Evolutionary conservation across 2,329 filamentous ascomycete species (phyloP).

Genomic region (Pseudogymnoascus sp.): DNA sequence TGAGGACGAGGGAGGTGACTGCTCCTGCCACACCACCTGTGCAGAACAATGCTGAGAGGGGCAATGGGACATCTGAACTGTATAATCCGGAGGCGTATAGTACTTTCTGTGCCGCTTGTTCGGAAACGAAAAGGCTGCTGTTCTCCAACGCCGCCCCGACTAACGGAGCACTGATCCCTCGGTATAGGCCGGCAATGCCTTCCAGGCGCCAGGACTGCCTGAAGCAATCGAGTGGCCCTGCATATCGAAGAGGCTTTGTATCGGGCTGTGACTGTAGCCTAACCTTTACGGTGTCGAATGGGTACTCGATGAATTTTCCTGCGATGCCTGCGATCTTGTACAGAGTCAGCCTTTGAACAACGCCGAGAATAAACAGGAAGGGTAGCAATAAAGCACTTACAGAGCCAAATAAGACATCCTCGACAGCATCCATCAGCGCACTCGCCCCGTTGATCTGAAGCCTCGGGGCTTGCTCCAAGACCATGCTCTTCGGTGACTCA

Average conservation of each 20-base stretch:
- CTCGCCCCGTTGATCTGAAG: slow-evolving; percentile 5
- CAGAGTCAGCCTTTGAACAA: not conserved
- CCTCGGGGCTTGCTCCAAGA: slow-evolving; percentile 9
- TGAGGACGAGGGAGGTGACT: slow-evolving; percentile 84
- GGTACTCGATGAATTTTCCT: slow-evolving; percentile 96
- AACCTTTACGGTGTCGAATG: slow-evolving; percentile 97
- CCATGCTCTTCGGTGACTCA: slow-evolving; percentile 7
- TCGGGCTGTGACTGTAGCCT: slow-evolving; percentile 93
- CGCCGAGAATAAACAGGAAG: not conserved
- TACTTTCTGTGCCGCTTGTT: slow-evolving; percentile 63
- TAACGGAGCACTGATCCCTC: slow-evolving; percentile 86
- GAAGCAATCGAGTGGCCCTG: slow-evolving; percentile 88
- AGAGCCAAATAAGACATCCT: slow-evolving; percentile 85
- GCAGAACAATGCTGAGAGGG: slow-evolving; percentile 66
- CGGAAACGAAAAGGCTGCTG: slow-evolving; percentile 88
- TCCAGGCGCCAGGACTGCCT: slow-evolving; percentile 73
- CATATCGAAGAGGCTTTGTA: slow-evolving; percentile 72
- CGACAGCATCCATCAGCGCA: slow-evolving; percentile 53
- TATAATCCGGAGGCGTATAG: slow-evolving; percentile 48
- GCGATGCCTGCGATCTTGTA: slow-evolving; percentile 69
- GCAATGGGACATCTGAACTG: slow-evolving; percentile 51
- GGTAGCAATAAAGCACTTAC: slow-evolving; percentile 38
- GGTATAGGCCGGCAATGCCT: slow-evolving; percentile 70
- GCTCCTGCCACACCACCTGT: slow-evolving; percentile 83
- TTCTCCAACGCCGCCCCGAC: slow-evolving; percentile 88